Conservation (phyloP, 2,329 filamentous ascomycete genomes). For the Trichoderma semiorbis region DNA sequence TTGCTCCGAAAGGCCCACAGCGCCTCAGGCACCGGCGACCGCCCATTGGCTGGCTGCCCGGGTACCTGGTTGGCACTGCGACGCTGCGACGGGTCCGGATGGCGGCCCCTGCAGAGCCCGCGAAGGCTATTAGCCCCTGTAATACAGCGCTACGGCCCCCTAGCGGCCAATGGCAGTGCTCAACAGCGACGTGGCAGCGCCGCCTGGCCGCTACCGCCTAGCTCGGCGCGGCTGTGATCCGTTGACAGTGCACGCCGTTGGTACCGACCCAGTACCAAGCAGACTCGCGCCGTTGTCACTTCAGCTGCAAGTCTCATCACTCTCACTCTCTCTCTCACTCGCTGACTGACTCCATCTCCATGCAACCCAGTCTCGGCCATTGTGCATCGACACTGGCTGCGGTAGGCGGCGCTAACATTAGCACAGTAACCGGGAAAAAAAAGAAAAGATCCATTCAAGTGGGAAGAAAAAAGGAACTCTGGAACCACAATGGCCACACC, state of each 20-base stretch:
- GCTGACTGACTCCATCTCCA: background rate
- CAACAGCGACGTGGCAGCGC: slow-evolving; percentile 16
- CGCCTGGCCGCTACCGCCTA: background rate
- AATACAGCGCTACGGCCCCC: slow-evolving; percentile 11
- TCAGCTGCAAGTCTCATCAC: background rate
- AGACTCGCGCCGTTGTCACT: background rate
- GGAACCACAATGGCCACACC: slow-evolving; percentile 5
- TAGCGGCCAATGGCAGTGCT: slow-evolving; percentile 10
- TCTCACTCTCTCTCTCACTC: background rate
- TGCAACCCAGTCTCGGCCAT: background rate
- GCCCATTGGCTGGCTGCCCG: slow-evolving; percentile 27
- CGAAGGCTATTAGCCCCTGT: slow-evolving; percentile 15
- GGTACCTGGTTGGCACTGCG: slow-evolving; percentile 29
- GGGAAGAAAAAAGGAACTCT: background rate
- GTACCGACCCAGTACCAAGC: background rate
- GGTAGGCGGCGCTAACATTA: background rate
- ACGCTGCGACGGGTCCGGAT: slow-evolving; percentile 12
- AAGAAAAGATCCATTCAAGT: background rate
- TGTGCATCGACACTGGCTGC: background rate
- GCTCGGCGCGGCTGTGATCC: slow-evolving; percentile 15
- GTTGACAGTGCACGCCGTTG: background rate
- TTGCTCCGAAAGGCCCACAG: background rate
- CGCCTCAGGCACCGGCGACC: slow-evolving; percentile 26
- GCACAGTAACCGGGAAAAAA: background rate
- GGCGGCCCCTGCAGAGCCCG: slow-evolving; percentile 17